A percentile compares a stretch with the other conserved stretches of the same genome.
Conservation (phyloP, 805 yeast genomes). For the Candida yuanshanica region DNA sequence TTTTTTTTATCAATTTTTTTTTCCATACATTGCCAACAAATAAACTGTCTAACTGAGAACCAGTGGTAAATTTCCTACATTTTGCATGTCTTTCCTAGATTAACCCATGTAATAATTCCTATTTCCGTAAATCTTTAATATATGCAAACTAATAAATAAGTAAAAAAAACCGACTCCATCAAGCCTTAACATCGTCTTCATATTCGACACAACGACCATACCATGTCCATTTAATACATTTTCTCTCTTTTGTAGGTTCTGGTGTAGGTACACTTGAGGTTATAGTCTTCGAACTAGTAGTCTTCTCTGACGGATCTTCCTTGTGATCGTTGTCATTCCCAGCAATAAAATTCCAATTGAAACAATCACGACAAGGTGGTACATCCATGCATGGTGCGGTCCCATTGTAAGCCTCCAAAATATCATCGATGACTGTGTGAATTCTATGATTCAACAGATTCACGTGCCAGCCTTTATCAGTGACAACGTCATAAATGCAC, state of each 20-base stretch:
- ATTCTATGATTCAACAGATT: constrained; percentile 85
- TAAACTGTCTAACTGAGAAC: too few relatives aligned
- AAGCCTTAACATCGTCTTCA: constrained; percentile 14
- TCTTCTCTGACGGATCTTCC: constrained; percentile 1
- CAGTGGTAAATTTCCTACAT: too few relatives aligned
- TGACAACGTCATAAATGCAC: constrained; percentile 86
- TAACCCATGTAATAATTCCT: too few relatives aligned
- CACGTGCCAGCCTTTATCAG: constrained; percentile 87
- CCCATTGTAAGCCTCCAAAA: constrained; percentile 63
- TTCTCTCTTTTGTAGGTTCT: constrained; percentile 20
- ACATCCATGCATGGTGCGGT: constrained; percentile 71
- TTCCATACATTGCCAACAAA: too few relatives aligned
- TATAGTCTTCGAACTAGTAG: neutral
- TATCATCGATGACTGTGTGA: constrained; percentile 81
- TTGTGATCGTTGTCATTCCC: constrained; percentile 23
- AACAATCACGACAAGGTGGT: constrained; percentile 86
- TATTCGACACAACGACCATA: constrained; percentile 56
- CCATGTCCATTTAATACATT: constrained; percentile 33
- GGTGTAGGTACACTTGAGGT: constrained; percentile 2
- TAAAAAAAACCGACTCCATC: too few relatives aligned
- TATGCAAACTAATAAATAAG: too few relatives aligned
- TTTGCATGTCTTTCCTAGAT: too few relatives aligned
- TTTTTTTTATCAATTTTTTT: too few relatives aligned
- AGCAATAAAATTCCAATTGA: constrained; percentile 74
- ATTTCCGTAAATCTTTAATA: too few relatives aligned